Evolutionary conservation across 1,284 basidiomycete genomes (phyloP).

Genomic region (Ganoderma resinaceum): DNA sequence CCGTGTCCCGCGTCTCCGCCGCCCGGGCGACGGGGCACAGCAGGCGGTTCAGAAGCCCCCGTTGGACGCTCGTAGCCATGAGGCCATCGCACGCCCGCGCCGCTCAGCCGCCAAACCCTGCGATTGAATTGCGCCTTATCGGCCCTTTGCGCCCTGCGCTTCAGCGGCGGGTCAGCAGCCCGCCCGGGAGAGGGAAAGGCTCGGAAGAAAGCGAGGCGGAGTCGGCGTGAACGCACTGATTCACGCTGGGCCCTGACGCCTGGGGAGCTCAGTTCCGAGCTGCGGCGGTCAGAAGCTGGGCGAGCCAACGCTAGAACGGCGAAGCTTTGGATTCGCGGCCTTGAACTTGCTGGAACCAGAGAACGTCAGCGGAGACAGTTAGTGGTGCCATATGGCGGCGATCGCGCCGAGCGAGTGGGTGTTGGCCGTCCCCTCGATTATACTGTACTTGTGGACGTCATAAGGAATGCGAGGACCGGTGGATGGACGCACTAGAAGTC

Average conservation of each 20-base stretch:
- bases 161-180: not conserved
- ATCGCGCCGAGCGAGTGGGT: not conserved
- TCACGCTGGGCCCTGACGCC: not conserved
- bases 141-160: not conserved
- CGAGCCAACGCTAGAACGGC: not conserved
- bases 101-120: not conserved
- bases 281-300: not conserved
- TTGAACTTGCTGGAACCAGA: not conserved
- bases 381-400: not conserved
- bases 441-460: not conserved
- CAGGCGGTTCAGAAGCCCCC: conserved; percentile 4
- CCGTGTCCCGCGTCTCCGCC: not conserved
- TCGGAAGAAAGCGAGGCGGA: not conserved
- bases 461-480: not conserved
- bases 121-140: conserved; percentile 1
- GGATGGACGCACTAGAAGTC: not conserved
- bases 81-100: conserved; percentile 17
- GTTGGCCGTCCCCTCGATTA: not conserved
- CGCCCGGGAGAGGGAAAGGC: not conserved
- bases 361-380: not conserved
- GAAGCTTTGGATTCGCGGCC: not conserved
- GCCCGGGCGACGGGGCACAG: not conserved
- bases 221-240: not conserved
- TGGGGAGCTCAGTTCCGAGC: not conserved
- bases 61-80: conserved; percentile 19